These are phyloP conservation scores for Penicillium argentinense DNA, from an alignment of 495 filamentous ascomycete genomes.

Conservation along the genomic window DNA sequence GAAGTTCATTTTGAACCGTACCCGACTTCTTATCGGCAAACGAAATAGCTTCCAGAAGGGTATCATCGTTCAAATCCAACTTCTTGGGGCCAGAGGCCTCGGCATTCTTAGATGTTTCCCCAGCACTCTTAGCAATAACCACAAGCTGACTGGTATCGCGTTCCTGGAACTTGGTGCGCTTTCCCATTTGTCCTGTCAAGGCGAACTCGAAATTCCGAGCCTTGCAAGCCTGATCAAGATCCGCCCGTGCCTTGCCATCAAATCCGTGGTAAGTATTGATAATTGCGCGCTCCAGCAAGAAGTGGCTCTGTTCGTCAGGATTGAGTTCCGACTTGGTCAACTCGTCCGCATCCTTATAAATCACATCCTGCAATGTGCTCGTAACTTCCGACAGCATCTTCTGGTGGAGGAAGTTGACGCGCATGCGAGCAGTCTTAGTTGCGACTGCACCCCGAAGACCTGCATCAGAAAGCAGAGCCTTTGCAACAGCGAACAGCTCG, in stretches of 20 bases:
- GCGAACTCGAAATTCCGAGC: slow-evolving; percentile 74
- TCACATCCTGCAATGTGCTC: slow-evolving; percentile 57
- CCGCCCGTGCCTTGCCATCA: slow-evolving; percentile 70
- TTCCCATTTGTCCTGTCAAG: slow-evolving; percentile 82
- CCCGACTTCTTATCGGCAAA: slow-evolving; percentile 59
- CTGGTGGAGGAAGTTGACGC: slow-evolving; percentile 84
- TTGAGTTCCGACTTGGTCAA: slow-evolving; percentile 45
- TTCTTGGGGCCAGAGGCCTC: slow-evolving; percentile 55
- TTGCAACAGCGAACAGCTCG: slow-evolving; percentile 78
- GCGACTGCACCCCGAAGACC: slow-evolving; percentile 36
- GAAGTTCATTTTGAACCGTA: slow-evolving; percentile 55
- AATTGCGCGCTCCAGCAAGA: slow-evolving; percentile 76
- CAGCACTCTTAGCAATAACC: slow-evolving; percentile 76
- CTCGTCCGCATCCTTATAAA: slow-evolving; percentile 51
- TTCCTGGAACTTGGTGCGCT: slow-evolving; percentile 90
- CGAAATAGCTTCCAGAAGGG: slow-evolving; percentile 79
- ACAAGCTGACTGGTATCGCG: slow-evolving; percentile 88
- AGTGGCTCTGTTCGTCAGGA: slow-evolving; percentile 54
- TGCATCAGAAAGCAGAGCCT: slow-evolving; percentile 45
- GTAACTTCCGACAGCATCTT: slow-evolving; percentile 79
- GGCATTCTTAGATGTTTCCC: slow-evolving; percentile 19
- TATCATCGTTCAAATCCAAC: slow-evolving; percentile 86
- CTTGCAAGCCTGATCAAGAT: slow-evolving; percentile 63
- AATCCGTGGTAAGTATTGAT: slow-evolving; percentile 84
- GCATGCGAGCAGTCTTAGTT: slow-evolving; percentile 50